These are phyloP conservation scores for Paecilomyces formosus DNA, from an alignment of 2,329 filamentous ascomycete genomes.

Conservation along the genomic window DNA sequence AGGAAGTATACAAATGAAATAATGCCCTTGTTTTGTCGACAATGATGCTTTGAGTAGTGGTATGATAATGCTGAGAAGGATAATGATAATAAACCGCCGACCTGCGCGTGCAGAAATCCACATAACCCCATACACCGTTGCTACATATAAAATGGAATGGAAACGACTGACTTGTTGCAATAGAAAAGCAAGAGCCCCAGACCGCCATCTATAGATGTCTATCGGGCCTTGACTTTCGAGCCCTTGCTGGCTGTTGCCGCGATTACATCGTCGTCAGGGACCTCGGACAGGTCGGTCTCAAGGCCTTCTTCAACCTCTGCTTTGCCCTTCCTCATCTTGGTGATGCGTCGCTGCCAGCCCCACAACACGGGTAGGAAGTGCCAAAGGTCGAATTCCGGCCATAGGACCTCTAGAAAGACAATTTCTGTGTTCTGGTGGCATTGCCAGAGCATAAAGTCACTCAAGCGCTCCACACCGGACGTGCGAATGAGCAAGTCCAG, in stretches of 20 bases:
- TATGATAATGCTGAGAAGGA: not conserved
- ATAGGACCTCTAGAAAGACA: slow-evolving; percentile 83
- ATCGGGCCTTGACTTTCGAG: slow-evolving; percentile 25
- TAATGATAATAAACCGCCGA: not conserved
- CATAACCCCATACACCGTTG: not conserved
- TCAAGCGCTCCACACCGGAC: slow-evolving; percentile 84
- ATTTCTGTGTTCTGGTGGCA: slow-evolving; percentile 88
- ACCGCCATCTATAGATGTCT: slow-evolving; percentile 4
- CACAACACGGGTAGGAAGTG: slow-evolving; percentile 86
- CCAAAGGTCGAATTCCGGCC: slow-evolving; percentile 95
- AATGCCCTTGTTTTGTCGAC: not conserved
- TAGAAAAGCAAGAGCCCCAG: not conserved
- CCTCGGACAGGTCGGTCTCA: slow-evolving; percentile 43
- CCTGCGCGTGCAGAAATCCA: not conserved
- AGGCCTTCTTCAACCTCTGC: slow-evolving; percentile 50
- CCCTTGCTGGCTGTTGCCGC: slow-evolving; percentile 1
- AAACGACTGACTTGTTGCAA: not conserved
- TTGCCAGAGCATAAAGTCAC: slow-evolving; percentile 99
- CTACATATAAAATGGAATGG: not conserved
- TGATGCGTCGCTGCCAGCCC: slow-evolving; percentile 72
- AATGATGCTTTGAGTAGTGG: not conserved
- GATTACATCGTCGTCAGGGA: slow-evolving; percentile 18
- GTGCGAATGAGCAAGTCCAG: slow-evolving; percentile 87
- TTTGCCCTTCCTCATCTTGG: slow-evolving; percentile 54
- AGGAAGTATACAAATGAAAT: not conserved